Conservation (phyloP, 208 protist species). For the Leptomonas pyrrhocoris region DNA sequence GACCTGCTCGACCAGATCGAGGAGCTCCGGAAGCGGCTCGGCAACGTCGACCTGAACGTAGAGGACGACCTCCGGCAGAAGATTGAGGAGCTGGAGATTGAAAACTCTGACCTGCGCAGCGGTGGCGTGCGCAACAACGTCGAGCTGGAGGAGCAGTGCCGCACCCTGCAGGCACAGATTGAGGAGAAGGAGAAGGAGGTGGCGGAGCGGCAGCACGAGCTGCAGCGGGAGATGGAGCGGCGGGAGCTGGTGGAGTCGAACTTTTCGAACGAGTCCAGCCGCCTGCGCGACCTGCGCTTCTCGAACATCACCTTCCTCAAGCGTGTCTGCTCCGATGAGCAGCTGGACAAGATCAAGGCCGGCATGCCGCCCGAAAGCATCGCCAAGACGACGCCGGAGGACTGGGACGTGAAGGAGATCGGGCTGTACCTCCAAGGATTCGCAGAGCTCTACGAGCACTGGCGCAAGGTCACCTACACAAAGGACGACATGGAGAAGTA, state of each 20-base stretch:
- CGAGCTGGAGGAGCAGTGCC: constrained; percentile 84
- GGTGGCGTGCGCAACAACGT: constrained; percentile 80
- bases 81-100: constrained; percentile 92
- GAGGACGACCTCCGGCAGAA: constrained; percentile 88
- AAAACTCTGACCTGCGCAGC: constrained; percentile 80
- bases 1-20: constrained; percentile 89
- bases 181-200: constrained; percentile 71
- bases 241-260: constrained; percentile 70
- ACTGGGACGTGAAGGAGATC: constrained; percentile 91
- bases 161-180: constrained; percentile 67
- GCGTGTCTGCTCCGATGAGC: constrained; percentile 79
- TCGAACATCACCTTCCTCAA: constrained; percentile 88
- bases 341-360: constrained; percentile 61
- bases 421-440: constrained; percentile 80
- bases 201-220: constrained; percentile 66
- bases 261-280: constrained; percentile 62
- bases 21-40: constrained; percentile 83
- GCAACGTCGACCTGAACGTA: constrained; percentile 90
- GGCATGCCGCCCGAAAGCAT: constrained; percentile 70
- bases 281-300: constrained; percentile 68
- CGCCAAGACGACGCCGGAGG: constrained; percentile 65
- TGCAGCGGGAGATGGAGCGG: constrained; percentile 59
- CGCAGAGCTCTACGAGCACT: constrained; percentile 70
- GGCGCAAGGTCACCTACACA: constrained; percentile 80
- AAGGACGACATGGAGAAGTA: constrained; percentile 90